Evolutionary conservation across 352 stramenopile species (phyloP).

Genomic region (Globisporangium megalacanthum): DNA sequence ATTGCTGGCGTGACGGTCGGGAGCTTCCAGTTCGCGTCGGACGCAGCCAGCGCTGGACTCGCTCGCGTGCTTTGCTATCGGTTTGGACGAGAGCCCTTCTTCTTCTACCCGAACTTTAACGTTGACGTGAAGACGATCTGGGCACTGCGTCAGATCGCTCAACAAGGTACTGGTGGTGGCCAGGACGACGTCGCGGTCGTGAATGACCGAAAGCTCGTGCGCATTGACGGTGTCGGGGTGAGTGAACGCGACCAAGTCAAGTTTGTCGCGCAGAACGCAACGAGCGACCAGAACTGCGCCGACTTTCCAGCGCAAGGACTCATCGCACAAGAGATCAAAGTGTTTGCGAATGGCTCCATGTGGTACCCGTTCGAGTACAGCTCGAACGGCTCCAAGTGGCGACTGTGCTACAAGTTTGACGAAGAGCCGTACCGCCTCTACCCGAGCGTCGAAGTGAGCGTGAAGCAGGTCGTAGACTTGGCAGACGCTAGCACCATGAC

Average conservation of each 20-base stretch:
- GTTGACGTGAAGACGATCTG: constrained; percentile 68
- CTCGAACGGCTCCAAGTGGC: constrained; percentile 36
- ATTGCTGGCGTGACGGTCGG: constrained; percentile 31
- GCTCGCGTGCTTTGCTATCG: constrained; percentile 51
- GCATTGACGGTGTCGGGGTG: constrained; percentile 47
- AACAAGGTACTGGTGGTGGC: constrained; percentile 11
- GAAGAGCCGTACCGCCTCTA: constrained; percentile 46
- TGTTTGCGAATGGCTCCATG: constrained; percentile 36
- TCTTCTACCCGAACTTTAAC: constrained; percentile 44
- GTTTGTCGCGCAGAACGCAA: constrained; percentile 26
- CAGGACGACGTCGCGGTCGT: constrained; percentile 44
- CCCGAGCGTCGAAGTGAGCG: constrained; percentile 26
- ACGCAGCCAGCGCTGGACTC: constrained; percentile 27
- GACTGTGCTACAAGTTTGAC: constrained; percentile 66
- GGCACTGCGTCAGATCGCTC: constrained; percentile 18
- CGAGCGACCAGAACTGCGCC: constrained; percentile 27
- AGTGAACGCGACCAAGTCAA: constrained; percentile 45
- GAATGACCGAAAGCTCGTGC: constrained; percentile 52
- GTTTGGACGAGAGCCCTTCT: constrained; percentile 48
- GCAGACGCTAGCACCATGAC: constrained; percentile 31
- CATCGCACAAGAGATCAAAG: constrained; percentile 20
- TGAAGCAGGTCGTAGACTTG: constrained; percentile 48
- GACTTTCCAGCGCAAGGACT: constrained; percentile 35
- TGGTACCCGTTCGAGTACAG: constrained; percentile 53
- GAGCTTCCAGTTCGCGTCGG: constrained; percentile 37